Conservation (phyloP, 208 protist genomes). For the Herpetomonas samuelpessoai region DNA sequence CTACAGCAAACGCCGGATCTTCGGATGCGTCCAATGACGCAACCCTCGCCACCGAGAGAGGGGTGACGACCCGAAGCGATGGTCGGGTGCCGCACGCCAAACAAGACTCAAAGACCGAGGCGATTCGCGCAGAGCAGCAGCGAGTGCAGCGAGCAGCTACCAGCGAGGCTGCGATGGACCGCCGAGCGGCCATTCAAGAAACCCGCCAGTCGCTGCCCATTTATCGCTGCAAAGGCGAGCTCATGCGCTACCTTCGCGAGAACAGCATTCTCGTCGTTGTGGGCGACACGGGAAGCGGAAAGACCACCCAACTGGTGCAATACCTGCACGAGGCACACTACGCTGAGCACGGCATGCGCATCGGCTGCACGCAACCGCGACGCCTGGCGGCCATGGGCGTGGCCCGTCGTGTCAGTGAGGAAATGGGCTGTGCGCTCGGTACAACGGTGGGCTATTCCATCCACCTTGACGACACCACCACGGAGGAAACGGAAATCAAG, state of each 20-base stretch:
- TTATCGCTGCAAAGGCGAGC: constrained; percentile 52
- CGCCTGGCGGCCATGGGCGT: constrained; percentile 95
- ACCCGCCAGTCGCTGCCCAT: constrained; percentile 65
- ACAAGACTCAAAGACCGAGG: constrained; percentile 1
- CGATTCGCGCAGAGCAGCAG: constrained; percentile 18
- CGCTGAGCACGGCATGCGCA: constrained; percentile 38
- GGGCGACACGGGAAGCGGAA: constrained; percentile 91
- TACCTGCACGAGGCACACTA: constrained; percentile 83
- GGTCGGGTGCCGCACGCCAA: too few species aligned
- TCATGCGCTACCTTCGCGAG: constrained; percentile 79
- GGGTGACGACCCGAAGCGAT: neutral
- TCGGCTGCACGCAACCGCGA: constrained; percentile 95
- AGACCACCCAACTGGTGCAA: constrained; percentile 92
- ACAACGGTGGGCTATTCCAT: constrained; percentile 90
- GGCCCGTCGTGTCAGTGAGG: constrained; percentile 90
- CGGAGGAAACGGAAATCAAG: constrained; percentile 86
- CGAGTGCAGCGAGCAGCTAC: constrained; percentile 13
- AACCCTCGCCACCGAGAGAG: constrained; percentile 3
- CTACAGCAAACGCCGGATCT: neutral
- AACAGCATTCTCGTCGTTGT: constrained; percentile 80
- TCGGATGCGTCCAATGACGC: neutral
- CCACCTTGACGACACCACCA: constrained; percentile 90
- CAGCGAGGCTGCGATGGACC: constrained; percentile 18
- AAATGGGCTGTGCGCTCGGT: constrained; percentile 88
- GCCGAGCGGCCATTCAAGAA: constrained; percentile 25